These are phyloP conservation scores for Akanthomyces dipterigenus DNA, from an alignment of 2,329 filamentous ascomycete species.

Conservation along the genomic window DNA sequence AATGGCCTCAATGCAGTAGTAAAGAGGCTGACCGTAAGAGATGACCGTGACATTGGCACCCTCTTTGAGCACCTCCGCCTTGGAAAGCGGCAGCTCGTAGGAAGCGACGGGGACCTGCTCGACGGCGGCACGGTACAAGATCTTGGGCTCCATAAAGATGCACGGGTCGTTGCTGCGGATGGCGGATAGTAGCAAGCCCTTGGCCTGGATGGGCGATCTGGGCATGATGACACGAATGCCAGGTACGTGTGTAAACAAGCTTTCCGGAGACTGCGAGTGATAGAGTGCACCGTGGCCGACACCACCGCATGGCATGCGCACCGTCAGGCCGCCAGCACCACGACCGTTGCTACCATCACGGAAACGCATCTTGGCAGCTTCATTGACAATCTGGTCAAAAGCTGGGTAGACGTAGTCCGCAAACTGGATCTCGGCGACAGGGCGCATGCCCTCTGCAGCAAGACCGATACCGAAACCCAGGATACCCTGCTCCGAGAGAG, in stretches of 20 bases:
- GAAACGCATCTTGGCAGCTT: slow-evolving; percentile 83
- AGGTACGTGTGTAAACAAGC: slow-evolving; percentile 81
- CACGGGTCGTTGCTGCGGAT: slow-evolving; percentile 81
- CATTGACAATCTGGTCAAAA: slow-evolving; percentile 91
- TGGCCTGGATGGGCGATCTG: slow-evolving; percentile 78
- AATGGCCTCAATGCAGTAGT: slow-evolving; percentile 73
- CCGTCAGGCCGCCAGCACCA: slow-evolving; percentile 70
- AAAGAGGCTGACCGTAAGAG: slow-evolving; percentile 84
- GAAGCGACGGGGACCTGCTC: slow-evolving; percentile 79
- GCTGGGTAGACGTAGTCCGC: slow-evolving; percentile 91
- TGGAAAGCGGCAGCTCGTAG: slow-evolving; percentile 78
- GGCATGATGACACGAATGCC: slow-evolving; percentile 82
- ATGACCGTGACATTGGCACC: slow-evolving; percentile 78
- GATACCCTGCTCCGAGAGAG: slow-evolving; percentile 88
- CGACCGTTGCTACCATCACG: slow-evolving; percentile 54
- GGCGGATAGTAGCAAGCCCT: slow-evolving; percentile 71
- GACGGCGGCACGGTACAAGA: slow-evolving; percentile 82
- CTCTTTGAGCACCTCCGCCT: slow-evolving; percentile 75
- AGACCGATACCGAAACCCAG: slow-evolving; percentile 88
- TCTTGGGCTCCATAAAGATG: slow-evolving; percentile 91
- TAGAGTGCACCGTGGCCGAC: slow-evolving; percentile 86
- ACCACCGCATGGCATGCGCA: slow-evolving; percentile 84
- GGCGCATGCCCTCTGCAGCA: slow-evolving; percentile 85
- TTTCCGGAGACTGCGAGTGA: slow-evolving; percentile 85
- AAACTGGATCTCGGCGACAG: slow-evolving; percentile 92